phyloP scores from a whole-genome alignment of 2,329 filamentous ascomycete genomes.

The Colletotrichum sp. region DNA sequence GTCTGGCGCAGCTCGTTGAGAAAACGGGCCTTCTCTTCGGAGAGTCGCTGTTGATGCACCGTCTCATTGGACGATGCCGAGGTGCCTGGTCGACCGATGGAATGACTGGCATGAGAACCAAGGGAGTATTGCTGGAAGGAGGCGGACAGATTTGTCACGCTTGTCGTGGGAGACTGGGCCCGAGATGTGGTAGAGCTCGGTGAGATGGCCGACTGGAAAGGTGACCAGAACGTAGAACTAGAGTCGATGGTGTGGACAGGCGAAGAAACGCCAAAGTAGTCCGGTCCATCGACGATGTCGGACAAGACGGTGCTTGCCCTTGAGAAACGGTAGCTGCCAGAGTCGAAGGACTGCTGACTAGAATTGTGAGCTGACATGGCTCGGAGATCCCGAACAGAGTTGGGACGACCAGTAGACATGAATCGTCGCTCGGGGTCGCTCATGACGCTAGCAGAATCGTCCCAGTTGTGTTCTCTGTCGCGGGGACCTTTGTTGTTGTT shows the following conservation, averaged over 20 bases:
- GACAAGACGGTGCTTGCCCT: conserved; percentile 62
- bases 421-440: conserved; percentile 61
- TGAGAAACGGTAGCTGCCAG: conserved; percentile 66
- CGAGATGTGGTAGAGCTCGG: conserved; percentile 64
- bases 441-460: conserved; percentile 58
- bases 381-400: conserved; percentile 62
- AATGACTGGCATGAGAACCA: conserved; percentile 51
- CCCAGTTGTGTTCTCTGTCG: conserved; percentile 55
- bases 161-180: conserved; percentile 67
- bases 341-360: conserved; percentile 74
- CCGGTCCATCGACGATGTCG: conserved; percentile 72
- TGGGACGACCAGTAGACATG: conserved; percentile 46
- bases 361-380: conserved; percentile 64
- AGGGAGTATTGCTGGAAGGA: conserved; percentile 50
- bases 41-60: conserved; percentile 63
- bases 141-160: conserved; percentile 61
- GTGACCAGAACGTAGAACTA: conserved; percentile 86
- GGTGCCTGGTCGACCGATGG: conserved; percentile 65
- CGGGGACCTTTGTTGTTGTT: conserved; percentile 37
- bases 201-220: conserved; percentile 74
- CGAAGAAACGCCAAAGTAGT: conserved; percentile 73
- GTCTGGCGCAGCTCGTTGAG: conserved; percentile 78
- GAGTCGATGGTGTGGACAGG: conserved; percentile 77
- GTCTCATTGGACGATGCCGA: conserved; percentile 73
- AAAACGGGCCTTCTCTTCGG: conserved; percentile 79